phyloP scores from a whole-genome alignment of 2,329 filamentous ascomycete species.

The Madurella fahalii region DNA sequence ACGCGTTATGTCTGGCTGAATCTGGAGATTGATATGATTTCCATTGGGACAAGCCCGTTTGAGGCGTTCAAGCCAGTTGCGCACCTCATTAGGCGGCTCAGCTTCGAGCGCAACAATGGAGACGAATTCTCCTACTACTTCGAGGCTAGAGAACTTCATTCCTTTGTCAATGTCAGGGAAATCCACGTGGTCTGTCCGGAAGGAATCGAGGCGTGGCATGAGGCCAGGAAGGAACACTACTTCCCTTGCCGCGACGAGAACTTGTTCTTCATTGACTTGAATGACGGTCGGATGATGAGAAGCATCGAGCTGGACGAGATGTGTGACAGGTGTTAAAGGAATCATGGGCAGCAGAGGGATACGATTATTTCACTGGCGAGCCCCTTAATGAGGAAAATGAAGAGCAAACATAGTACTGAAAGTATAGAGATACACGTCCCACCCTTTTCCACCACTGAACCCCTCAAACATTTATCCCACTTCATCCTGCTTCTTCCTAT shows the following conservation, averaged over 20 bases:
- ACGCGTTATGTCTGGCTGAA: constrained; percentile 6
- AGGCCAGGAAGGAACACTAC: neutral
- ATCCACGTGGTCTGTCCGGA: constrained; percentile 1
- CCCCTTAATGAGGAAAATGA: no score
- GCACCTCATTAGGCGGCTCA: neutral
- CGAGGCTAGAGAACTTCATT: neutral
- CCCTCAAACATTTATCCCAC: no score
- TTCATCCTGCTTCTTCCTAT: no score
- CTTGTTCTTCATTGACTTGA: neutral
- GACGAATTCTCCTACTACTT: neutral
- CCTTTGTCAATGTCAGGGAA: constrained; percentile 4
- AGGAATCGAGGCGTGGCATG: neutral
- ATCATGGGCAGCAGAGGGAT: no score
- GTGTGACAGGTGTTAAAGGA: neutral
- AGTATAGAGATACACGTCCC: no score
- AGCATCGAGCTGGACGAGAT: neutral
- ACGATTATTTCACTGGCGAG: no score
- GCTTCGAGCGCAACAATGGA: neutral
- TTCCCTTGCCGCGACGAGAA: constrained; percentile 1
- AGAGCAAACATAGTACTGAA: no score
- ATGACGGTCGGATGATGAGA: constrained; percentile 1
- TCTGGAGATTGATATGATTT: constrained; percentile 3
- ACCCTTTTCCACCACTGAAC: no score
- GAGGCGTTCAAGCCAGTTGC: neutral
- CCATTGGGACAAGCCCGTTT: neutral